Conservation (phyloP, 345 rosid genomes). For the Brassica nigra region DNA sequence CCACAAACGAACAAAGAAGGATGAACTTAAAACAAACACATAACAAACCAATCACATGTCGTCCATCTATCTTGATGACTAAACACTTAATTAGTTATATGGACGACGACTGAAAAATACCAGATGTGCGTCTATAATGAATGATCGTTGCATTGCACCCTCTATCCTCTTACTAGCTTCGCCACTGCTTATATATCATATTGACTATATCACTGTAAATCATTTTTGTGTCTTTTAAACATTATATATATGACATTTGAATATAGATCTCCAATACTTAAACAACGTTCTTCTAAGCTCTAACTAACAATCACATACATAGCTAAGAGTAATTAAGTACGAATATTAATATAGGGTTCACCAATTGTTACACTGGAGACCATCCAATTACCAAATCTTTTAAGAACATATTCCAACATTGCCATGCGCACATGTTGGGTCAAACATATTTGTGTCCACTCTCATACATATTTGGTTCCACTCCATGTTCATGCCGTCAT, state of each 20-base stretch:
- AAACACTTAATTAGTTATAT: background rate
- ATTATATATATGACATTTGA: background rate
- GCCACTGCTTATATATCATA: no score
- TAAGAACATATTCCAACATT: conserved; percentile 31
- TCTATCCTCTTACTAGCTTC: no score
- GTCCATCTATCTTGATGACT: background rate
- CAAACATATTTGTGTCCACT: conserved; percentile 10
- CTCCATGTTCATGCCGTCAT: background rate
- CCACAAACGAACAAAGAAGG: conserved; percentile 3
- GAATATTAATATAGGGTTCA: conserved; percentile 3
- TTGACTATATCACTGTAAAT: background rate
- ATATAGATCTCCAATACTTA: background rate
- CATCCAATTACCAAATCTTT: background rate
- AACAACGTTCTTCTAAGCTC: background rate
- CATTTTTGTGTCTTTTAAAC: background rate
- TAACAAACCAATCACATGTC: background rate
- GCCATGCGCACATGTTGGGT: conserved; percentile 30
- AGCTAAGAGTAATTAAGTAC: background rate
- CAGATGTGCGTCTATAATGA: background rate
- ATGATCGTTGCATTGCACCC: background rate
- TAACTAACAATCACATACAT: background rate
- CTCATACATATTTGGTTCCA: background rate
- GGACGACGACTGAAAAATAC: background rate
- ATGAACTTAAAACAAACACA: background rate
- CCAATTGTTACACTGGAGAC: conserved; percentile 13